phyloP scores from a whole-genome alignment of 164 flowering plant genomes.

The Pachysandra terminalis region DNA sequence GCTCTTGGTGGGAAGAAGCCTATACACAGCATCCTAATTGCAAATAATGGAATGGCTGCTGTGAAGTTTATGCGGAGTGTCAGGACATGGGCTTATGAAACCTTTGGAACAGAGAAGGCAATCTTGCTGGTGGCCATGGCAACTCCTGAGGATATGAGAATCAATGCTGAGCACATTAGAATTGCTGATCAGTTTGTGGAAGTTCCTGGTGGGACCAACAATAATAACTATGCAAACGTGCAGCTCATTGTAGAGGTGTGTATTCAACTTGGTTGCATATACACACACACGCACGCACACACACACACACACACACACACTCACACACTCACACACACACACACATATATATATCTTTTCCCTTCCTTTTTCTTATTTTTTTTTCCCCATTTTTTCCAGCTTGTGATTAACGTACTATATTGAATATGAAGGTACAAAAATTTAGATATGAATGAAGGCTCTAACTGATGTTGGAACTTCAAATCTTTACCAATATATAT shows the following conservation, averaged over 20 bases:
- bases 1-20: constrained; percentile 89
- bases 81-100: constrained; percentile 95
- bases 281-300: too few species aligned
- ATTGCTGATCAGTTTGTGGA: constrained; percentile 99
- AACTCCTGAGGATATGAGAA: constrained; percentile 99
- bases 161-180: constrained; percentile 97
- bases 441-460: neutral
- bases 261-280: neutral
- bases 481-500: neutral
- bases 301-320: too few species aligned
- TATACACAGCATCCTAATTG: constrained; percentile 88
- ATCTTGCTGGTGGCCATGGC: constrained; percentile 97
- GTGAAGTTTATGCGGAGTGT: constrained; percentile 96
- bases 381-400: neutral
- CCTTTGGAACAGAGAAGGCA: constrained; percentile 97
- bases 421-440: neutral
- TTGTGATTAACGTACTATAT: neutral
- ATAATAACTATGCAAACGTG: constrained; percentile 99
- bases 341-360: too few species aligned
- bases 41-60: constrained; percentile 99
- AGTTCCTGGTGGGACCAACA: constrained; percentile 99
- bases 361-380: neutral
- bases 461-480: neutral
- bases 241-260: constrained; percentile 98
- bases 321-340: too few species aligned